Percentiles rank a stretch among this genome's conserved stretches.
These are phyloP conservation scores for Alternaria solani DNA, from an alignment of 2,329 filamentous ascomycete genomes.

Conservation along the genomic window DNA sequence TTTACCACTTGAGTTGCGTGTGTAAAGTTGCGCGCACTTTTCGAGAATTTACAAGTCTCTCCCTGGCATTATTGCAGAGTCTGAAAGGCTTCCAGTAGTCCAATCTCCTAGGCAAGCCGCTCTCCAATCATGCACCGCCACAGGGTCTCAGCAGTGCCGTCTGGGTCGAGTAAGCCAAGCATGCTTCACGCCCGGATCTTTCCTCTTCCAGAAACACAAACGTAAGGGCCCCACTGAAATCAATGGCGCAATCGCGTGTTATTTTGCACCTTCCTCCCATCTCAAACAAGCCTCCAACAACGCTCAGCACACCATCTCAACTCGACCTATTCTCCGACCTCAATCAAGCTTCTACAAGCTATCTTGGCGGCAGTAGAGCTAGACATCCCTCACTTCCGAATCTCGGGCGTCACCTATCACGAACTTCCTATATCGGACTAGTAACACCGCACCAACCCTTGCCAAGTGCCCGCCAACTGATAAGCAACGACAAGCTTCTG, in stretches of 20 bases:
- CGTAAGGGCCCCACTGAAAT: neutral
- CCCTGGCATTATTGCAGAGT: too few species aligned
- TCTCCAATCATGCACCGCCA: too few species aligned
- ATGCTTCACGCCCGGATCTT: too few species aligned
- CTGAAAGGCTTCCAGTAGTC: too few species aligned
- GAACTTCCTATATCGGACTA: slow-evolving; percentile 8
- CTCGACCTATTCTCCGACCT: neutral
- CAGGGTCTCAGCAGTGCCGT: too few species aligned
- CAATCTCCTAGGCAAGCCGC: too few species aligned
- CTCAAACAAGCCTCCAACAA: neutral
- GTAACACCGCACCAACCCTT: slow-evolving; percentile 3
- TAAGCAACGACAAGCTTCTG: slow-evolving; percentile 14
- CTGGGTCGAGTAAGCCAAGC: too few species aligned
- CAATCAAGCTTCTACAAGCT: neutral
- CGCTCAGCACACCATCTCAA: neutral
- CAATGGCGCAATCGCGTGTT: neutral
- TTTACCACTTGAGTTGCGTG: too few species aligned
- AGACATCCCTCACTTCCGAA: neutral
- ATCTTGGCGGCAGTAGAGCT: neutral
- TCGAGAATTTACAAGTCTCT: too few species aligned
- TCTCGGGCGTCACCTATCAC: neutral
- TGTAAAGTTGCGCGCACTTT: too few species aligned
- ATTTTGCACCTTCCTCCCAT: neutral
- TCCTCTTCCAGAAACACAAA: neutral
- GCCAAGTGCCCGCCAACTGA: slow-evolving; percentile 14